These are phyloP conservation scores for Eucalyptus cloeziana DNA, from an alignment of 345 rosid species.

Conservation along the genomic window DNA sequence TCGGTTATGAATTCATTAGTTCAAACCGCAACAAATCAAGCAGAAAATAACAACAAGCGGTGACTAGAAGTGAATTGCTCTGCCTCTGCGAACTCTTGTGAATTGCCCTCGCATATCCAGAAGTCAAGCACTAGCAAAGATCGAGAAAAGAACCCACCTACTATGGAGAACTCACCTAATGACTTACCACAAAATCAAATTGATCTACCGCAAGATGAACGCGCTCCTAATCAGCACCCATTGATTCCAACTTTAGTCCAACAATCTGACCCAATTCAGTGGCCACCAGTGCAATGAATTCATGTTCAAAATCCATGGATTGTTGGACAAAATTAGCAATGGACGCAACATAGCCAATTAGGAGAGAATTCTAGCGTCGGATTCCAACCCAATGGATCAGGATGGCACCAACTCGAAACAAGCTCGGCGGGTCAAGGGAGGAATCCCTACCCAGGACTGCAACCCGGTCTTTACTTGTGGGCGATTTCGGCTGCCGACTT, in stretches of 20 bases:
- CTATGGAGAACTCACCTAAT: not conserved
- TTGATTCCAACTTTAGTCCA: not conserved
- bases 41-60: too few species aligned
- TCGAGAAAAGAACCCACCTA: not conserved
- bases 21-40: too few species aligned
- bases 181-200: too few species aligned
- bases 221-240: not conserved
- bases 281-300: not conserved
- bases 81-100: too few species aligned
- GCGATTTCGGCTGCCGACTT: accelerated
- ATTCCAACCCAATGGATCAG: not conserved
- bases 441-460: not conserved
- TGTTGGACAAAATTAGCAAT: not conserved
- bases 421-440: not conserved
- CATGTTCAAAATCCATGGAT: not conserved
- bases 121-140: too few species aligned
- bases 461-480: too few species aligned
- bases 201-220: not conserved
- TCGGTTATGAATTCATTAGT: not conserved
- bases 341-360: too few species aligned
- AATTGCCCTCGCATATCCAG: too few species aligned
- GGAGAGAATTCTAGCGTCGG: not conserved
- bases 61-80: too few species aligned
- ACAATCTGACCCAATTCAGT: not conserved
- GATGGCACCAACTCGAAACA: not conserved